Percentiles rank a stretch among this genome's conserved stretches.
Conservation (phyloP, 805 yeast species). For the Barnettozyma siamensis region DNA sequence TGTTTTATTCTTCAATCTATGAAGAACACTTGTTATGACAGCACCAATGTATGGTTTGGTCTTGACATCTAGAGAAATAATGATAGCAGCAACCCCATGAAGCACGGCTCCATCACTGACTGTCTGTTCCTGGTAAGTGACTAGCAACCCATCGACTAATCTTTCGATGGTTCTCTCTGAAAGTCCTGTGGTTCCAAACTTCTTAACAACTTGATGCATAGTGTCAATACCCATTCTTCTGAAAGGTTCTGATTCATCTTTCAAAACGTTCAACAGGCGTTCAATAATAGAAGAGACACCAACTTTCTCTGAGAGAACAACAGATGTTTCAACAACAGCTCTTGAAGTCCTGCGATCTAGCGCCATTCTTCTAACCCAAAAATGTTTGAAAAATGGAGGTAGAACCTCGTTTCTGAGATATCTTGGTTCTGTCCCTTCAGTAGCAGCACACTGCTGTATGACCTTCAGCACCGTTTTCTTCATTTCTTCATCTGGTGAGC, state of each 20-base stretch:
- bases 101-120: conserved; percentile 50
- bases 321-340: conserved; percentile 68
- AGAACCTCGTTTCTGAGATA: conserved; percentile 48
- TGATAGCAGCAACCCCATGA: conserved; percentile 57
- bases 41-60: conserved; percentile 67
- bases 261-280: conserved; percentile 49
- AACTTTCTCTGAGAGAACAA: conserved; percentile 56
- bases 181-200: conserved; percentile 52
- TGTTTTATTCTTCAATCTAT: conserved; percentile 63
- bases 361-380: conserved; percentile 84
- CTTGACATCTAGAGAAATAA: conserved; percentile 56
- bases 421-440: conserved; percentile 48
- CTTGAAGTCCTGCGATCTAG: conserved; percentile 51
- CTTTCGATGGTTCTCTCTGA: conserved; percentile 54
- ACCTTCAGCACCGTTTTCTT: conserved; percentile 64
- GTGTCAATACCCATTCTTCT: conserved; percentile 76
- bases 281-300: conserved; percentile 61
- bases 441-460: conserved; percentile 57
- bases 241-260: conserved; percentile 79
- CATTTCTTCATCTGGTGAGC: conserved; percentile 86
- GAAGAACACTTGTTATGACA: conserved; percentile 65
- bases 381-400: conserved; percentile 57
- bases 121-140: conserved; percentile 77
- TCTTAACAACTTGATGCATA: conserved; percentile 46
- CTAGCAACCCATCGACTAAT: conserved; percentile 73